Evolutionary conservation across 192 early-diverging fungal species (phyloP).

Genomic region (Coemansia nantahalensis): DNA sequence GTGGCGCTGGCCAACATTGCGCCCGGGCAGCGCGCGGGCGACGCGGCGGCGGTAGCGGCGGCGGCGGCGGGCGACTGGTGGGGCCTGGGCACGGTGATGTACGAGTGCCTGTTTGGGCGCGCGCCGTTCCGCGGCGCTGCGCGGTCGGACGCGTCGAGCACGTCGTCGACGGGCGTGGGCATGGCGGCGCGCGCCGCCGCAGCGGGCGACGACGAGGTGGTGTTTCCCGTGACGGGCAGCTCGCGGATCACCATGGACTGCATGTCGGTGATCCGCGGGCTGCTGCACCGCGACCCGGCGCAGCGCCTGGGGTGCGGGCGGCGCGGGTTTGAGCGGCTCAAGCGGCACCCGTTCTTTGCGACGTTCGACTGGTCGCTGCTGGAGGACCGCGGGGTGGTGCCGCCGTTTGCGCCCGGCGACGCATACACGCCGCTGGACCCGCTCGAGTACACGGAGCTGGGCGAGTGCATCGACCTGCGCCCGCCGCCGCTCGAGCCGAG

Average conservation of each 20-base stretch:
- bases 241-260: constrained; percentile 60
- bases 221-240: constrained; percentile 45
- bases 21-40: not conserved
- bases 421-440: not conserved
- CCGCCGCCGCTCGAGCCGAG: constrained; percentile 65
- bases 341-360: constrained; percentile 76
- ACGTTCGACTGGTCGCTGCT: constrained; percentile 73
- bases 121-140: constrained; percentile 56
- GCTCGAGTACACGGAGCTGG: constrained; percentile 40
- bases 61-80: constrained; percentile 86
- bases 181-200: too few relatives aligned
- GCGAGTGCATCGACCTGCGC: constrained; percentile 63
- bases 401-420: constrained; percentile 69
- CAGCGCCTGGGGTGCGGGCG: constrained; percentile 72
- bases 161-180: not conserved
- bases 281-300: constrained; percentile 64
- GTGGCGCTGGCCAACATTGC: constrained; percentile 89
- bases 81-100: constrained; percentile 82
- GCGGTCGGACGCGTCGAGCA: not conserved
- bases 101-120: constrained; percentile 78
- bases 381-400: constrained; percentile 59
- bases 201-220: constrained; percentile 45
- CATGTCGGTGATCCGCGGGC: constrained; percentile 63
- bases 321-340: constrained; percentile 64
- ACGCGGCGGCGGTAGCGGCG: constrained; percentile 33